phyloP scores from a whole-genome alignment of 805 yeast genomes.

The Barnettozyma populi region DNA sequence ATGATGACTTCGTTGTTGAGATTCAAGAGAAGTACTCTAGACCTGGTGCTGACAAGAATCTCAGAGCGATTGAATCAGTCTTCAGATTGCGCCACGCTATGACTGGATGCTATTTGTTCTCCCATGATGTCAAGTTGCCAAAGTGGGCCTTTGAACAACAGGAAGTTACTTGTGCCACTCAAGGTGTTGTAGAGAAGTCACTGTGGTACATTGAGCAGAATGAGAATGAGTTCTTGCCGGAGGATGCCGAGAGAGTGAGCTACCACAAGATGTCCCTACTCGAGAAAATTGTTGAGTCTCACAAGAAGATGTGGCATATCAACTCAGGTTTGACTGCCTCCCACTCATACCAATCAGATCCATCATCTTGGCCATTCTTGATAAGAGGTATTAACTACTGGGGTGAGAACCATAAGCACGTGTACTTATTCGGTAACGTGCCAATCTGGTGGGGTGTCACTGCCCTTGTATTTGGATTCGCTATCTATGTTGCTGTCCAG shows the following conservation, averaged over 20 bases:
- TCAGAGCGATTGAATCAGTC: conserved; percentile 63
- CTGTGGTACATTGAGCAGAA: conserved; percentile 76
- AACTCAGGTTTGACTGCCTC: conserved; percentile 64
- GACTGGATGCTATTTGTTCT: conserved; percentile 72
- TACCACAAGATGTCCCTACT: conserved; percentile 51
- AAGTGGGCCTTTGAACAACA: conserved; percentile 82
- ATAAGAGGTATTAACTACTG: conserved; percentile 80
- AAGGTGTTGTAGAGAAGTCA: conserved; percentile 54
- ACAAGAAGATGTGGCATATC: conserved; percentile 71
- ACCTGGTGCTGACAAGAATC: conserved; percentile 46
- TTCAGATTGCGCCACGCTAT: conserved; percentile 75
- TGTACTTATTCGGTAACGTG: conserved; percentile 76
- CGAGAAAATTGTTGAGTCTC: conserved; percentile 60
- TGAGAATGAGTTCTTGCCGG: conserved; percentile 41
- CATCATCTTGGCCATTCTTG: conserved; percentile 70
- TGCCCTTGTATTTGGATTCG: conserved; percentile 45
- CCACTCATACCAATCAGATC: conserved; percentile 68
- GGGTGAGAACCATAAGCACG: conserved; percentile 53
- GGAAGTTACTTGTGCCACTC: conserved; percentile 76
- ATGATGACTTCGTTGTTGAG: conserved; percentile 77
- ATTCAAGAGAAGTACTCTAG: conserved; percentile 51
- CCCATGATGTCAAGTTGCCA: conserved; percentile 72
- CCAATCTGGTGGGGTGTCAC: conserved; percentile 72
- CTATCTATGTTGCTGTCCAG: conserved; percentile 37
- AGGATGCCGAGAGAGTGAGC: conserved; percentile 41